Conservation (phyloP, 2,329 filamentous ascomycete species). For the Orbilia brochopaga region DNA sequence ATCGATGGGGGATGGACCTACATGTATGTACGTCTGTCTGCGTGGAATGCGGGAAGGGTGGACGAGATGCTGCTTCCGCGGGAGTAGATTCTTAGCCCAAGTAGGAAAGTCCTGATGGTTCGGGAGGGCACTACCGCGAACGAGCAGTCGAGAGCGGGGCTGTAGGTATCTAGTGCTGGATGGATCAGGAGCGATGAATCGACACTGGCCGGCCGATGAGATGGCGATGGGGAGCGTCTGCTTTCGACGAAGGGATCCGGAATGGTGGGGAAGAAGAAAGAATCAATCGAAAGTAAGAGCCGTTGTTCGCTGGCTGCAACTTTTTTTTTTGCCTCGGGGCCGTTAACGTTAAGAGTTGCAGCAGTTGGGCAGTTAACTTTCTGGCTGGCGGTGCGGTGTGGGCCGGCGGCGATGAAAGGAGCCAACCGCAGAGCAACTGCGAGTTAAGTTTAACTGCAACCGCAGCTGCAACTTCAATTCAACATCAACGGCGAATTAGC, state of each 20-base stretch:
- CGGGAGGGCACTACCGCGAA: background rate
- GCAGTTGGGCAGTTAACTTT: background rate
- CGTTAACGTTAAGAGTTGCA: background rate
- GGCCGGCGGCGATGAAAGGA: background rate
- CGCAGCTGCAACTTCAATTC: too few species aligned
- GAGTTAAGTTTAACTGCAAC: background rate
- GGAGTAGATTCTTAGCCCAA: background rate
- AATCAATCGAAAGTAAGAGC: background rate
- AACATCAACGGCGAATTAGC: too few species aligned
- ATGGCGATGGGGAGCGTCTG: background rate
- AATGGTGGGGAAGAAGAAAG: background rate
- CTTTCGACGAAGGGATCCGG: slow-evolving; percentile 2
- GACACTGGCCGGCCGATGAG: background rate
- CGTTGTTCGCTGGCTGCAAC: background rate
- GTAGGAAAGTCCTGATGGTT: background rate
- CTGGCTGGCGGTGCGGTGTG: background rate
- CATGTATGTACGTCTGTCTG: background rate
- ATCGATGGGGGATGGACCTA: slow-evolving; percentile 2
- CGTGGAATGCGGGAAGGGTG: background rate
- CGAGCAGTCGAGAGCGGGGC: background rate
- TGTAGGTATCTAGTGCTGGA: background rate
- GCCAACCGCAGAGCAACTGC: background rate
- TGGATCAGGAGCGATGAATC: background rate
- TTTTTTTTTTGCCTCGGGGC: background rate
- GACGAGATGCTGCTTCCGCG: background rate